phyloP scores from a whole-genome alignment of 257 asterid species.

The Apocynum venetum region DNA sequence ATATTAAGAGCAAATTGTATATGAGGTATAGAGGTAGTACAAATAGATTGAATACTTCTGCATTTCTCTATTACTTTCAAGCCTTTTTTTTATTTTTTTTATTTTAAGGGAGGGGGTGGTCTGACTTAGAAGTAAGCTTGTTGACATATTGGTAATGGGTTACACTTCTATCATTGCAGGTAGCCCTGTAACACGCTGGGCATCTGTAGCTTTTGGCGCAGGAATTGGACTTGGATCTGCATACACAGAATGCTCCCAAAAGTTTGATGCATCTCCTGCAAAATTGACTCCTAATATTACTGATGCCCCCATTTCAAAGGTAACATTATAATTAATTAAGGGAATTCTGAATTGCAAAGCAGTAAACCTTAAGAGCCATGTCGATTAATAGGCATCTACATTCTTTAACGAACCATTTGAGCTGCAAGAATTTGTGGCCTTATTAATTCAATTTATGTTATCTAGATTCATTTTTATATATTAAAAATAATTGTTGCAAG shows the following conservation, averaged over 20 bases:
- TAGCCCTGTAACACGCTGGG: slow-evolving; percentile 91
- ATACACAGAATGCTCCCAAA: slow-evolving; percentile 72
- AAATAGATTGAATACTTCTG: not conserved
- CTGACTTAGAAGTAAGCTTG: not conserved
- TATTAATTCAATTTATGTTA: not conserved
- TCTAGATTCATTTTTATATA: not conserved
- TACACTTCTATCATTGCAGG: slow-evolving; percentile 36
- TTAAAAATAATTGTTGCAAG: not conserved
- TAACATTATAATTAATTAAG: slow-evolving; percentile 7
- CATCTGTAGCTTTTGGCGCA: slow-evolving; percentile 81
- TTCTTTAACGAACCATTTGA: not conserved
- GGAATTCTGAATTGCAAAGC: not conserved
- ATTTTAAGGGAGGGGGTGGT: no score
- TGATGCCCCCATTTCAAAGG: slow-evolving; percentile 45
- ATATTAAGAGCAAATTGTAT: no score
- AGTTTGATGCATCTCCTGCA: slow-evolving; percentile 44
- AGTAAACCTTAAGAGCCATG: not conserved
- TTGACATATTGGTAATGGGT: not conserved
- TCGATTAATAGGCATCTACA: not conserved
- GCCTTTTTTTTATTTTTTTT: not conserved
- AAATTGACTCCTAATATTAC: slow-evolving; percentile 35
- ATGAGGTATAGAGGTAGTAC: not conserved
- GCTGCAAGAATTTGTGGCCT: not conserved
- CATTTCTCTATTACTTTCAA: not conserved
- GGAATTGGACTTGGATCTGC: slow-evolving; percentile 89